Base-by-base conservation (phyloP, 148 eudicot species). In the Heliosperma pusillum region DNA sequence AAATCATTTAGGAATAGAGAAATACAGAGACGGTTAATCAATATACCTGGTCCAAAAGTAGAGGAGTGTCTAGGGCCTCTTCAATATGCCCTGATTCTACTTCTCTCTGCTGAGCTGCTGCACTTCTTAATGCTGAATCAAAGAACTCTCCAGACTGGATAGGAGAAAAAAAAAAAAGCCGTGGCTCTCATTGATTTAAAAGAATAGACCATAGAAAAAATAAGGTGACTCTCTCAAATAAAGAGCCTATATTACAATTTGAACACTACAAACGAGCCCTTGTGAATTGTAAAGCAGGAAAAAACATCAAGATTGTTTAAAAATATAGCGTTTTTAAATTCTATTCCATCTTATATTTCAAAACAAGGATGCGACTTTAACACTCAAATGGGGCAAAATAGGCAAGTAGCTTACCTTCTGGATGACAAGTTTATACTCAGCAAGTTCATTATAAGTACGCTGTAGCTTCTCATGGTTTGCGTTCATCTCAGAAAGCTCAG, bases 61-160 rank as follows among this genome's bases (percentile, higher is more conserved):
- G 76, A 82, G 99, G 99, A 60, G 96, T 89, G 77, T 89, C 96
- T 42, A 95, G 74, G 7, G 97, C 88, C 67, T 86, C 94, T 70
- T 89, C 89, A 79, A 73, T 70, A 68, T 86, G 86, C 73, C 73
- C 86, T 64, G 94, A 87, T 79, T 80, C 83, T 57, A 53, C 27
- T 84, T 95, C 96, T 55, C 85, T 81, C 72, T 92, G 99, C 81
- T 82, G 97, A 57, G 89, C 89, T 77, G 83, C 82, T 50, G 98
- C 98, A 74, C 80, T 90, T 80, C 85, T 87, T 81, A 75, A 89
- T 57, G 97, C 91, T 76, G 89, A 82, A 47, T 86, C 67, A 79
- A 95, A 92, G 82, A 90, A 92, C 59, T 92, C 99, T 73, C 90
- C 99, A 81, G 91, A 91, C 99, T 95, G 78, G 64, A 69, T 50